Percentiles rank a stretch among this genome's conserved stretches.
Evolutionary conservation across 495 filamentous ascomycete species (phyloP).

Genomic region (Aspergillus haitiensis): DNA sequence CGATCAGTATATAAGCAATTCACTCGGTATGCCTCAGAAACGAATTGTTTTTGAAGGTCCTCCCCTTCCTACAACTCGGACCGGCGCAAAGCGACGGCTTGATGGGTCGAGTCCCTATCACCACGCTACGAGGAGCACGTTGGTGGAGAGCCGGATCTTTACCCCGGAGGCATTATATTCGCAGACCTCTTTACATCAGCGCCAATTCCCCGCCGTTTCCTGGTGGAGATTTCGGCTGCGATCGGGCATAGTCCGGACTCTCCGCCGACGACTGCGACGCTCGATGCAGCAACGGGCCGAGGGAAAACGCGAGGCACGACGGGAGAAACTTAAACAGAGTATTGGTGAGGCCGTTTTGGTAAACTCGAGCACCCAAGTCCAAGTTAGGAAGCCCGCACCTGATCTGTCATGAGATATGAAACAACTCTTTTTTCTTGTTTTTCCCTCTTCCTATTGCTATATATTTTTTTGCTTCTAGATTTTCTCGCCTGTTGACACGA

Average conservation of each 20-base stretch:
- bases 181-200: constrained; percentile 35
- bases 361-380: constrained; percentile 32
- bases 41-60: constrained; percentile 49
- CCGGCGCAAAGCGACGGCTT: constrained; percentile 34
- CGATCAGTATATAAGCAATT: constrained; percentile 48
- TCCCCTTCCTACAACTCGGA: constrained; percentile 42
- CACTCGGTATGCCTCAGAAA: constrained; percentile 54
- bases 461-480: neutral
- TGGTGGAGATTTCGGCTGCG: constrained; percentile 51
- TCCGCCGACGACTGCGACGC: constrained; percentile 55
- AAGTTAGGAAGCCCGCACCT: constrained; percentile 12
- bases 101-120: constrained; percentile 22
- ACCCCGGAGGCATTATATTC: constrained; percentile 31
- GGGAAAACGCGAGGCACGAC: constrained; percentile 57
- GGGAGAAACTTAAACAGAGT: constrained; percentile 63
- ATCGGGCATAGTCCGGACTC: constrained; percentile 52
- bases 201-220: constrained; percentile 46
- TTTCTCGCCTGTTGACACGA: neutral
- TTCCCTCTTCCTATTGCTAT: constrained; percentile 7
- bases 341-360: constrained; percentile 54
- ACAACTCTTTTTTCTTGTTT: constrained; percentile 16
- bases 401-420: constrained; percentile 11
- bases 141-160: constrained; percentile 35
- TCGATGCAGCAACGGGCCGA: constrained; percentile 60
- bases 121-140: constrained; percentile 34